Evolutionary conservation across 768 basidiomycete genomes (phyloP).

Genomic region (Amanita phalloides): DNA sequence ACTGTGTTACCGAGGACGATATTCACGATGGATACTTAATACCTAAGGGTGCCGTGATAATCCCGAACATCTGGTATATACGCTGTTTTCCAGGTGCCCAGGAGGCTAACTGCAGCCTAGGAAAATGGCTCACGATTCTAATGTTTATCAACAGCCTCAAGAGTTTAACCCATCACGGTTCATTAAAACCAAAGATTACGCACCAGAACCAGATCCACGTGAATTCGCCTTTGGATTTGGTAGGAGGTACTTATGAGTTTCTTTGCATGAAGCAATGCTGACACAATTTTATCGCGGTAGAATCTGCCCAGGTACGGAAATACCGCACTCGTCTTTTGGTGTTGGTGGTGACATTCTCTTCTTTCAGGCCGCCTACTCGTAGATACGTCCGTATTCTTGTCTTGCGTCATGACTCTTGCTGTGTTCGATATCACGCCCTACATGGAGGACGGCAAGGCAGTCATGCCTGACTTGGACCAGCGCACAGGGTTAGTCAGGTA

Average conservation of each 20-base stretch:
- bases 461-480: constrained; percentile 28
- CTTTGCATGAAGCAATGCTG: neutral
- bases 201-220: constrained; percentile 33
- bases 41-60: constrained; percentile 27
- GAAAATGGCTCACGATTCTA: constrained; percentile 33
- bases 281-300: constrained; percentile 6
- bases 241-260: constrained; percentile 22
- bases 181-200: constrained; percentile 22
- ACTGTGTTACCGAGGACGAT: constrained; percentile 31
- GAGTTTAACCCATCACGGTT: constrained; percentile 38
- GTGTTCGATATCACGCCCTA: constrained; percentile 27
- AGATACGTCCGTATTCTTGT: constrained; percentile 31
- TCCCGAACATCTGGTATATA: constrained; percentile 23
- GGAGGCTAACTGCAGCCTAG: constrained; percentile 8
- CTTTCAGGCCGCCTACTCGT: constrained; percentile 16
- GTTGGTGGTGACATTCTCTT: neutral
- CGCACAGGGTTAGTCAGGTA: constrained; percentile 37
- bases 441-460: constrained; percentile 13
- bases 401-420: constrained; percentile 27
- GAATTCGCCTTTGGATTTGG: constrained; percentile 44
- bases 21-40: constrained; percentile 33
- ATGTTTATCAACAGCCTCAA: constrained; percentile 31
- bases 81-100: neutral
- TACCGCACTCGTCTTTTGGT: neutral
- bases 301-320: constrained; percentile 22